Evolutionary conservation across 148 eudicot genomes (phyloP), one percentile per base, ranked within the genome.

Genomic region (Rhododendron henanense): DNA sequence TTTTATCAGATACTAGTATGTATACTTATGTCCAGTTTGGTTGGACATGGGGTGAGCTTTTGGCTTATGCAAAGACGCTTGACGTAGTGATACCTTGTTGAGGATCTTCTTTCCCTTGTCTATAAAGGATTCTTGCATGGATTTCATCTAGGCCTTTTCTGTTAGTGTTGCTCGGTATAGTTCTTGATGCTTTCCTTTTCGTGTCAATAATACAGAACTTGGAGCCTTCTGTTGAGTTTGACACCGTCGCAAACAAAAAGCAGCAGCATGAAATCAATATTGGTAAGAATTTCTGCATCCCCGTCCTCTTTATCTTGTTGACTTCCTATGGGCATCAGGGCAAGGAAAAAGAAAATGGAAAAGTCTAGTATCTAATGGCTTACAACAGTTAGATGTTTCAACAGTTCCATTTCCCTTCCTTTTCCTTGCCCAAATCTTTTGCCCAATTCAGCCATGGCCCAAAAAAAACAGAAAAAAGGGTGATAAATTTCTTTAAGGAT

Each of bases 251-350:
- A 78, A 94, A 95, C 53, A 81, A 87, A 83, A 96, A 94, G 90
- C 93, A 94, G 87, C 95, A 96, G 84, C 99, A 96, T 59, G 99
- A 96, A 85, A 91, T 96, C 77, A 96, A 96, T 88, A 96, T 96
- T 90, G 98, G 98, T 96, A 87, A 91, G 98, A 57, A 50, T 81
- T 81, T 63, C 16, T 5, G 21, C 51, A 80, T 75, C 45, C 18
- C 44, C 45, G 55, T 15, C 11, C 63, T 47, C 77, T 44, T 45
- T 35, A 10, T 28, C 19, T 11, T 44, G n/a, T 84, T 41, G 41
- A 71, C 13, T 71, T 71, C 33, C 53, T 45, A 44, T 41, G 11
- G 25, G 50, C 28, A 71, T 71, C 16, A 0, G 39, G 41, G 39
- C 41, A 1, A 71, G 39, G 41, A 5, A 71, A 71, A 71, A 33